phyloP scores from a whole-genome alignment of 345 rosid genomes.

The Eutrema heterophyllum region DNA sequence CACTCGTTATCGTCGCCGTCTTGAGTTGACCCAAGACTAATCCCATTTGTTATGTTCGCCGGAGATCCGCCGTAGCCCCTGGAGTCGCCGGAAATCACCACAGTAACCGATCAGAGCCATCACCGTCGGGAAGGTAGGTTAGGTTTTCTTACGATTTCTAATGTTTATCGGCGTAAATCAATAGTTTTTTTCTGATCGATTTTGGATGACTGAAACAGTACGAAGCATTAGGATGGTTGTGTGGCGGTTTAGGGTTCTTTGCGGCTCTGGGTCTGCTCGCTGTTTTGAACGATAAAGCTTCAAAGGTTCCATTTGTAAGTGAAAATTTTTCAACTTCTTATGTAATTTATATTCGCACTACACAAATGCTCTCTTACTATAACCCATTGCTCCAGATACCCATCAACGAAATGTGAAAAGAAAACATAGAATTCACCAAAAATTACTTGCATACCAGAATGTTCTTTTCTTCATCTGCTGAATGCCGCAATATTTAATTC shows the following conservation, averaged over 20 bases:
- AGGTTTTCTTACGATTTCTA: background rate
- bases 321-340: background rate
- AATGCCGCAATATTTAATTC: background rate
- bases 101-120: too few species aligned
- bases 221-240: conserved; percentile 95
- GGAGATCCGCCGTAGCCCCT: too few species aligned
- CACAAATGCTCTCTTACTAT: background rate
- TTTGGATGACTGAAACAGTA: conserved; percentile 41
- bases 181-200: background rate
- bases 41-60: too few species aligned
- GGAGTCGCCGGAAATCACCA: too few species aligned
- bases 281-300: conserved; percentile 91
- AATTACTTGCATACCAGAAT: background rate
- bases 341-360: background rate
- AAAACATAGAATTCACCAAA: background rate
- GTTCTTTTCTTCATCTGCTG: background rate
- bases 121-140: conserved; percentile 83
- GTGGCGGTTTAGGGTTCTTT: conserved; percentile 88
- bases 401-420: background rate
- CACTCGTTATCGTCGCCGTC: too few species aligned
- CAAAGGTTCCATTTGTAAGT: conserved; percentile 82
- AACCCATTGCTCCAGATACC: background rate
- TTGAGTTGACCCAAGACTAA: too few species aligned
- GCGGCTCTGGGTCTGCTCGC: conserved; percentile 65
- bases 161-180: background rate